Conservation (phyloP, 2,329 filamentous ascomycete genomes). For the Pyrenochaeta sp. region DNA sequence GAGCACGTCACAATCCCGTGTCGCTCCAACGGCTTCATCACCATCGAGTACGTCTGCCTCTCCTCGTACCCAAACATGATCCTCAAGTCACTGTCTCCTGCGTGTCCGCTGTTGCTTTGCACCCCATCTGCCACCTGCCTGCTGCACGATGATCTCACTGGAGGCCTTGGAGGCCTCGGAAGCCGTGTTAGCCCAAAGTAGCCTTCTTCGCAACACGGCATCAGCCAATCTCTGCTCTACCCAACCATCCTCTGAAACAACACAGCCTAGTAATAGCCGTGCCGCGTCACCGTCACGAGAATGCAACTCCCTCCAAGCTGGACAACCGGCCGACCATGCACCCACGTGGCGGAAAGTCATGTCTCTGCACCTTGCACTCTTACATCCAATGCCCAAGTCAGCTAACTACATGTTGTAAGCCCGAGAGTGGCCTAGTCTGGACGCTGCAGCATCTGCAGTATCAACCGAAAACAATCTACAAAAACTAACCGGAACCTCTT, state of each 20-base stretch:
- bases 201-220: not conserved
- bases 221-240: not conserved
- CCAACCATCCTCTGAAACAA: not conserved
- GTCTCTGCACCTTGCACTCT: not conserved
- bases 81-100: not conserved
- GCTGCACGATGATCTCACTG: conserved; percentile 27
- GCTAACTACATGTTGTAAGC: too few relatives aligned
- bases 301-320: not conserved
- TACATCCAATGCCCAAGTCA: not conserved
- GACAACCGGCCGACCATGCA: too few relatives aligned
- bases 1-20: conserved; percentile 49
- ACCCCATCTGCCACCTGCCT: not conserved
- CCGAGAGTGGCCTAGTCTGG: not conserved
- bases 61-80: not conserved
- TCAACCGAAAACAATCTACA: not conserved
- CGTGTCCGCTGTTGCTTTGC: not conserved
- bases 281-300: not conserved
- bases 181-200: not conserved
- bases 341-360: not conserved
- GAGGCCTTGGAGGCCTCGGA: conserved; percentile 1
- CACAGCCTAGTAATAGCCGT: not conserved
- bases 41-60: conserved; percentile 48
- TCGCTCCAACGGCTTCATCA: conserved; percentile 54
- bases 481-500: conserved; percentile 10
- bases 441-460: not conserved